phyloP scores from a whole-genome alignment of 2,329 filamentous ascomycete genomes.

The Xylariaceae sp. region DNA sequence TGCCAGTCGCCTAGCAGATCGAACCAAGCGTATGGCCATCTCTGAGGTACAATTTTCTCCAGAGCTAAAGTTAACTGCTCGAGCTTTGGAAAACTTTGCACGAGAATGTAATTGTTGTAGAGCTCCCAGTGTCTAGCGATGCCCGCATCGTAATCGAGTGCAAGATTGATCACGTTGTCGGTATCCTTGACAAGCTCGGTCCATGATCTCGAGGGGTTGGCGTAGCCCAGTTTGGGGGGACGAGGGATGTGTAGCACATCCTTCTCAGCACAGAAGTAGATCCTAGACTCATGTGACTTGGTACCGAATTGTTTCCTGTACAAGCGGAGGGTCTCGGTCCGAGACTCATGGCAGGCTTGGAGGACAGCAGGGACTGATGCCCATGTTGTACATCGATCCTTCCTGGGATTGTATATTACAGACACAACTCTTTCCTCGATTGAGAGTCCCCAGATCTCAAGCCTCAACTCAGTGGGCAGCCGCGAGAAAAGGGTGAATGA shows the following conservation, averaged over 20 bases:
- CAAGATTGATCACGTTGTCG: conserved; percentile 36
- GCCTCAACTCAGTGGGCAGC: conserved; percentile 38
- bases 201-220: conserved; percentile 40
- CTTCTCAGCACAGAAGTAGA: conserved; percentile 30
- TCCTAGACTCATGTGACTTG: conserved; percentile 25
- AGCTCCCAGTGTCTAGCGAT: conserved; percentile 47
- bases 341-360: conserved; percentile 40
- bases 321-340: conserved; percentile 37
- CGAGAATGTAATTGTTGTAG: conserved; percentile 46
- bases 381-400: conserved; percentile 35
- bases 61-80: conserved; percentile 37
- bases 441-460: conserved; percentile 38
- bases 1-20: conserved; percentile 22
- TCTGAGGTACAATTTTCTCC: conserved; percentile 11
- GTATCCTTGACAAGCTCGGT: conserved; percentile 33
- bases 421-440: conserved; percentile 41
- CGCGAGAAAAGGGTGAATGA: conserved; percentile 33
- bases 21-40: conserved; percentile 14
- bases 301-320: conserved; percentile 37
- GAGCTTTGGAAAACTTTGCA: conserved; percentile 33
- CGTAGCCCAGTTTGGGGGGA: conserved; percentile 38
- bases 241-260: conserved; percentile 39
- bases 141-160: conserved; percentile 42
- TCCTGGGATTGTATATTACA: conserved; percentile 35
- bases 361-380: conserved; percentile 39